These are phyloP conservation scores for Leishmania tropica DNA, from an alignment of 208 protist genomes.

Conservation along the genomic window DNA sequence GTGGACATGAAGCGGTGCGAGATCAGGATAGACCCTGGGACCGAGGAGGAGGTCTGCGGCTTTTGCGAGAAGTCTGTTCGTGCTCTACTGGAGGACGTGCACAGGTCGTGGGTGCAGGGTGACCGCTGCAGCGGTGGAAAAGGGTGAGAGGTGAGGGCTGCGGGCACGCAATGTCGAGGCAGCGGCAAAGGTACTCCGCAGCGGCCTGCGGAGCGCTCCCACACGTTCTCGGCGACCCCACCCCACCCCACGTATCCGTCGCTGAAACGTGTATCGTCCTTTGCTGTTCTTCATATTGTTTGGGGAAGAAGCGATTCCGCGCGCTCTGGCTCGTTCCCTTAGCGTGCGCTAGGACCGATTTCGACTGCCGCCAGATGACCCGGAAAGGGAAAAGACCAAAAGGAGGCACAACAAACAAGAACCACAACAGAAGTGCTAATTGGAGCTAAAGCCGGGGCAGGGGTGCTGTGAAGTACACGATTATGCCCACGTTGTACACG, in stretches of 20 bases:
- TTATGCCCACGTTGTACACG: neutral
- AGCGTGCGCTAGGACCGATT: neutral
- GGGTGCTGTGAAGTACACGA: neutral
- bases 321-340: neutral
- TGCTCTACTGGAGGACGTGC: constrained; percentile 29
- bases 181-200: neutral
- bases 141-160: neutral
- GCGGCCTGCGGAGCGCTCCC: neutral
- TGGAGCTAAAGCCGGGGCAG: neutral
- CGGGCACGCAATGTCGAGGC: neutral
- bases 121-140: neutral
- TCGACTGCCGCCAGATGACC: neutral
- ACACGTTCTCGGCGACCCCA: neutral
- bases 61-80: constrained; percentile 36
- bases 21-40: constrained; percentile 52
- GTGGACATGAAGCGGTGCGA: constrained; percentile 54
- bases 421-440: neutral
- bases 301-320: neutral
- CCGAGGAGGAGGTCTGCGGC: constrained; percentile 57
- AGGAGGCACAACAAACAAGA: neutral
- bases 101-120: neutral
- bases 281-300: neutral
- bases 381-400: neutral
- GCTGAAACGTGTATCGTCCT: neutral
- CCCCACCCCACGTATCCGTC: neutral